Percentiles rank a stretch among this genome's conserved stretches.
Evolutionary conservation across 768 basidiomycete genomes (phyloP).

Genomic region (Lactarius pseudohatsudake): DNA sequence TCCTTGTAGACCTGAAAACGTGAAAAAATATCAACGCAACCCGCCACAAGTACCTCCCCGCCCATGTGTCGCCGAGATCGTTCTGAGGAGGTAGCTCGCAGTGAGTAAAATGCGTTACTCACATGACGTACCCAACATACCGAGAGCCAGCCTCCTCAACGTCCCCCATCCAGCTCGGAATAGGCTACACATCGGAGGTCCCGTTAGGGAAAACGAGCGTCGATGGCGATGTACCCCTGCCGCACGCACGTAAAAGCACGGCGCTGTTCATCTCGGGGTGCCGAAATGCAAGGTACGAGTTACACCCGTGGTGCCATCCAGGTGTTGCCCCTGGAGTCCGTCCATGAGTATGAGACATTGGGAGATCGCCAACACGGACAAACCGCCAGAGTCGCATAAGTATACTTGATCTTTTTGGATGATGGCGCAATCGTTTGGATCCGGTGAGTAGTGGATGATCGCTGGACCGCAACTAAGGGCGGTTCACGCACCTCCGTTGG

Average conservation of each 20-base stretch:
- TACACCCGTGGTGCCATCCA: conserved; percentile 94
- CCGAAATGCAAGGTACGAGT: conserved; percentile 94
- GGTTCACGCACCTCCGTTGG: conserved; percentile 75
- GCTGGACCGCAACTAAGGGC: conserved; percentile 43
- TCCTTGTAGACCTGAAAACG: conserved; percentile 52
- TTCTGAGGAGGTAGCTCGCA: neutral
- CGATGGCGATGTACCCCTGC: conserved; percentile 90
- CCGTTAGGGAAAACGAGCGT: conserved; percentile 78
- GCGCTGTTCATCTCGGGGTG: conserved; percentile 74
- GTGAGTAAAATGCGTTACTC: conserved; percentile 24
- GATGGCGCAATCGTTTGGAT: conserved; percentile 65
- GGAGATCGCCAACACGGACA: conserved; percentile 1
- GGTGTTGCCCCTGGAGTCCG: conserved; percentile 64
- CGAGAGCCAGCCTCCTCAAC: neutral
- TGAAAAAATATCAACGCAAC: neutral
- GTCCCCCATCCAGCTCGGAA: neutral
- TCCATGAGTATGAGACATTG: neutral
- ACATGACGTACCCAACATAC: conserved; percentile 57
- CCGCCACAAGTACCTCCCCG: conserved; percentile 76
- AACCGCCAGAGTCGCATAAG: conserved; percentile 86
- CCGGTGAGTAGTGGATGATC: conserved; percentile 91
- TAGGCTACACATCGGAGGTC: conserved; percentile 57
- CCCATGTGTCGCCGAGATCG: conserved; percentile 67
- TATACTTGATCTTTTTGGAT: conserved; percentile 78
- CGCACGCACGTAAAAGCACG: conserved; percentile 89